Base-by-base conservation (phyloP, 2,329 filamentous ascomycete species). In the Colletotrichum salicis region DNA sequence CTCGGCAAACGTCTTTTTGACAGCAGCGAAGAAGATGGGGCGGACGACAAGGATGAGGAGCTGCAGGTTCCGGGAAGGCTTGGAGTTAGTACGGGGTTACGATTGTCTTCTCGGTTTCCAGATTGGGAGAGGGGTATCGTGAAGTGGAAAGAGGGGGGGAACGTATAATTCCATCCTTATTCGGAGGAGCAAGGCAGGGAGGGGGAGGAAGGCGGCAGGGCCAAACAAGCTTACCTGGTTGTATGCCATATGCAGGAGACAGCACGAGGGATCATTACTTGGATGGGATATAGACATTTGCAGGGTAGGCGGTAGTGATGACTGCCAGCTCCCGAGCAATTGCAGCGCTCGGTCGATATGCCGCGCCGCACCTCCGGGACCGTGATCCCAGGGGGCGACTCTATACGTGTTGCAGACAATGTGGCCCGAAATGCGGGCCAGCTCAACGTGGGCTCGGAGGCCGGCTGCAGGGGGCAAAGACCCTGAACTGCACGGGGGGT, bases 11-110 rank as follows among this genome's bases (percentile, higher is more conserved):
- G 82, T 81, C 67, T 82, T 85, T 75, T 86, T 86, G 31, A 86
- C 84, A 1, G 84, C 82, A 7, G 82, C 79, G 56, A 88, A 83
- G 74, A 87, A 84, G 19, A 85, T 79, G 3, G 86, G 86, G 0
- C 86, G 84, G 33, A 86, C 80, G 12, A 85, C 80, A 15, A 88
- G 79, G 58, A 88, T 84, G n/a, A 86, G 73, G 19, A 88, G 82
- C 83, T 87, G 78, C 24, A 41, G 19, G n/a, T 12, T 24, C n/a
- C 31, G 12, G 31, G 35, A 15, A 52, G 35, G 24, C 13, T 12
- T 10, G 24, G 51, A 22, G 35, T 63, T 5, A 64, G 62, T 51
- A 59, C 37, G 35, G 56, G 33, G n/a, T 3, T 27, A 37, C 19
- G 19, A 22, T 11, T 13, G 27, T 64, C 19, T 52, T 60, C 13